A percentile compares a stretch with the other conserved stretches of the same genome.
These are phyloP conservation scores for Lotus japonicus DNA, from an alignment of 306 rosid genomes.

Conservation along the genomic window DNA sequence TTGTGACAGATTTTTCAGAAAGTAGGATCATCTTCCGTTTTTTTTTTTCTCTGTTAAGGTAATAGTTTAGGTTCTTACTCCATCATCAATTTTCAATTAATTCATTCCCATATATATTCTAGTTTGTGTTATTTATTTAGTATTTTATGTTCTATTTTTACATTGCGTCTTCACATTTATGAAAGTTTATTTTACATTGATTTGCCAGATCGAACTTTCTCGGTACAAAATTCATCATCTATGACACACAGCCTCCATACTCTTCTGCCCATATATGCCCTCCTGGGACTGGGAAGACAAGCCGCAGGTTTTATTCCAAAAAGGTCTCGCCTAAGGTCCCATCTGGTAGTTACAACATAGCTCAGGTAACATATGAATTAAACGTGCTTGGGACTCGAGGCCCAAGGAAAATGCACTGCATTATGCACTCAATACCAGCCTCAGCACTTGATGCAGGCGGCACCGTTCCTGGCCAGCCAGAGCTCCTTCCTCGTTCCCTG, in stretches of 20 bases:
- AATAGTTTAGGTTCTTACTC: background rate
- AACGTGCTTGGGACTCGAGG: constrained; percentile 93
- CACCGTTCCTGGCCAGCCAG: constrained; percentile 65
- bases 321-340: constrained; percentile 94
- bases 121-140: background rate
- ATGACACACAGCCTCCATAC: constrained; percentile 81
- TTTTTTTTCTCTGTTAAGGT: background rate
- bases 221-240: constrained; percentile 82
- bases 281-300: constrained; percentile 60
- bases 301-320: constrained; percentile 84
- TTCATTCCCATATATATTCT: background rate
- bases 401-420: constrained; percentile 91
- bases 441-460: constrained; percentile 73
- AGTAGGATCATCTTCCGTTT: background rate
- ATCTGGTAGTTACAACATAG: constrained; percentile 82
- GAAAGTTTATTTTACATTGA: background rate
- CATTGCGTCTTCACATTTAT: background rate
- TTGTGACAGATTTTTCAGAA: background rate
- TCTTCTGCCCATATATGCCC: constrained; percentile 50
- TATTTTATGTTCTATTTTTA: background rate
- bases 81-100: background rate
- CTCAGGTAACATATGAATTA: constrained; percentile 82
- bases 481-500: constrained; percentile 57
- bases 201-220: constrained; percentile 83
- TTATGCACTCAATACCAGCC: constrained; percentile 80